Base-by-base conservation (phyloP, 768 basidiomycete species). In the Sporobolomyces phaffii region DNA sequence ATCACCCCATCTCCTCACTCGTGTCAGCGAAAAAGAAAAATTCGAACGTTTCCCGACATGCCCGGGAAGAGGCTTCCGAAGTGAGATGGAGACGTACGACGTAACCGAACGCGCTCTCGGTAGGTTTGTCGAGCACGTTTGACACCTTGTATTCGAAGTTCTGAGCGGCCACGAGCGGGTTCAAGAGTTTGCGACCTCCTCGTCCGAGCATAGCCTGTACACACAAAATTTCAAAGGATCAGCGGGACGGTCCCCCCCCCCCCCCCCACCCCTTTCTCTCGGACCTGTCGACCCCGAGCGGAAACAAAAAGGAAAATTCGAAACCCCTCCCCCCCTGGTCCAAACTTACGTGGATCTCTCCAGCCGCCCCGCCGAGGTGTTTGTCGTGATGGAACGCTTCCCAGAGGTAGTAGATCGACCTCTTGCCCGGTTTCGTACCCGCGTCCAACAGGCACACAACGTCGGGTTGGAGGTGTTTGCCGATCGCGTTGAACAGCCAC, bases 401-500 rank as follows among this genome's bases (percentile, higher is more conserved):
- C 94, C 91, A 94, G 13, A 94, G 83, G 76, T 94, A 90, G 78
- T 89, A 98, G 74, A 98, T 91, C 2, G 90, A 90, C 78, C 93
- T 93, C 78, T 90, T 90, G 4, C 91, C 93, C 2, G 93, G 93
- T 77, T 96, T 97, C 9, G 93, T 98, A 68, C 93, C 93, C 8
- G 91, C 93, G 77, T 96, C 93, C 69, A 97, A 84, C 36, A 97
- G 83, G 67, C 94, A 87, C 78, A 91, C 93, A 53, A 87, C 85
- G 75, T 96, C 91, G 8, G 93, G 93, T 85, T 94, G 73, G 13
- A 73, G 70, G 47, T 72, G 69, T 34, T 67, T 54, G 52, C 60
- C 71, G 76, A 97, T 89, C 0, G 91, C 93, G 75, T 96, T 96
- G 79, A 98, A 96, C 77, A 94, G 91, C 93, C 93, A 97, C 51